Conservation (phyloP, 805 yeast genomes). For the Cephaloascus fragrans region DNA sequence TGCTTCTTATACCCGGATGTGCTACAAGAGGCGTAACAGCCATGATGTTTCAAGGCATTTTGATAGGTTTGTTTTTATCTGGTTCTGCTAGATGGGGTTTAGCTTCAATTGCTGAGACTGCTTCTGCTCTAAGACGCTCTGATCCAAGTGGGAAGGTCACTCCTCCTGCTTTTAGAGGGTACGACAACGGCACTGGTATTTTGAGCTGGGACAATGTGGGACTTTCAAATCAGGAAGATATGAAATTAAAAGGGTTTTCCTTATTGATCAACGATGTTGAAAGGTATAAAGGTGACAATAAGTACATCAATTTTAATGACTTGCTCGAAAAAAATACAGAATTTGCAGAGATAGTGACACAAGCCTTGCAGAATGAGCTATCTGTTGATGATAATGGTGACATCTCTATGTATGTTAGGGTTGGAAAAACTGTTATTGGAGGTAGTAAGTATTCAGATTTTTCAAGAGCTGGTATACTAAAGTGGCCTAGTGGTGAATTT, state of each 20-base stretch:
- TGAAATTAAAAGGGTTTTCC: slow-evolving; percentile 41
- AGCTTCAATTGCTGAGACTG: slow-evolving; percentile 81
- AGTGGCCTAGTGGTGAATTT: slow-evolving; percentile 54
- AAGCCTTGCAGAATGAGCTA: slow-evolving; percentile 15
- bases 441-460: slow-evolving; percentile 43
- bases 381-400: slow-evolving; percentile 18
- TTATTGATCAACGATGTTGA: slow-evolving; percentile 74
- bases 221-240: slow-evolving; percentile 5
- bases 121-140: slow-evolving; percentile 52
- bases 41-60: slow-evolving; percentile 70
- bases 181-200: neutral
- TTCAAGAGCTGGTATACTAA: slow-evolving; percentile 49
- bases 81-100: slow-evolving; percentile 93
- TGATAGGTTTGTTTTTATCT: slow-evolving; percentile 70
- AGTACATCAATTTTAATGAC: slow-evolving; percentile 26
- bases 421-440: slow-evolving; percentile 40
- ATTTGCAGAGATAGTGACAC: slow-evolving; percentile 20
- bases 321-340: slow-evolving; percentile 5
- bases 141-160: slow-evolving; percentile 52
- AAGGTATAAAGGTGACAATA: slow-evolving; percentile 47
- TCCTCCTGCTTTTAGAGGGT: slow-evolving; percentile 37
- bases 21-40: slow-evolving; percentile 64
- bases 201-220: neutral
- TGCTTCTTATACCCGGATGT: slow-evolving; percentile 77
- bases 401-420: slow-evolving; percentile 39